These are phyloP conservation scores for Centaurea solstitialis DNA, from an alignment of 129 eudicot genomes.

Conservation along the genomic window DNA sequence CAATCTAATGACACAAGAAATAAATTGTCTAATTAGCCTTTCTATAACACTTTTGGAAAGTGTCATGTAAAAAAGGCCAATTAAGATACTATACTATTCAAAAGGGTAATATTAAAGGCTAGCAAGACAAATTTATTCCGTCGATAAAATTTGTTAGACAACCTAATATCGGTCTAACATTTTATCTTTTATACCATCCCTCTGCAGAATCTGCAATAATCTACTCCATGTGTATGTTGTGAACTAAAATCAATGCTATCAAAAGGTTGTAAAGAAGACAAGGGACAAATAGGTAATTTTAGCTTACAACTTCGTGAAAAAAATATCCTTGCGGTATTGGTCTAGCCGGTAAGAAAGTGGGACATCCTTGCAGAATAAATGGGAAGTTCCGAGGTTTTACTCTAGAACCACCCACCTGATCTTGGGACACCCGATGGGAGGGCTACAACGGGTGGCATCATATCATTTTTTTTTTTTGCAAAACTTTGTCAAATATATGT, in stretches of 20 bases:
- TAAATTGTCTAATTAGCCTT: neutral
- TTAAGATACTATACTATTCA: neutral
- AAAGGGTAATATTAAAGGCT: neutral
- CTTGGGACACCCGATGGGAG: neutral
- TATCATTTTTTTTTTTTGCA: neutral
- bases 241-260: neutral
- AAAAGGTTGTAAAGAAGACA: neutral
- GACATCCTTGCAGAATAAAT: neutral
- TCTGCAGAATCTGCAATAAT: too few relatives aligned
- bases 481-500: neutral
- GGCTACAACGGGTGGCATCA: neutral
- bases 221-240: neutral
- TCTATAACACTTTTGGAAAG: neutral
- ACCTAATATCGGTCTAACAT: neutral
- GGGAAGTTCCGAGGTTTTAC: neutral
- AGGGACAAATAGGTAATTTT: neutral
- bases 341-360: neutral
- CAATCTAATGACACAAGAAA: neutral
- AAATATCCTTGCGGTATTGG: neutral
- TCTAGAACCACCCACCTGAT: neutral
- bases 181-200: too few relatives aligned
- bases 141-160: neutral
- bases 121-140: too few relatives aligned
- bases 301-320: neutral
- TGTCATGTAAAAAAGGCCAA: neutral